Base-by-base conservation (phyloP, 1,284 basidiomycete species). In the Earliella scabrosa region DNA sequence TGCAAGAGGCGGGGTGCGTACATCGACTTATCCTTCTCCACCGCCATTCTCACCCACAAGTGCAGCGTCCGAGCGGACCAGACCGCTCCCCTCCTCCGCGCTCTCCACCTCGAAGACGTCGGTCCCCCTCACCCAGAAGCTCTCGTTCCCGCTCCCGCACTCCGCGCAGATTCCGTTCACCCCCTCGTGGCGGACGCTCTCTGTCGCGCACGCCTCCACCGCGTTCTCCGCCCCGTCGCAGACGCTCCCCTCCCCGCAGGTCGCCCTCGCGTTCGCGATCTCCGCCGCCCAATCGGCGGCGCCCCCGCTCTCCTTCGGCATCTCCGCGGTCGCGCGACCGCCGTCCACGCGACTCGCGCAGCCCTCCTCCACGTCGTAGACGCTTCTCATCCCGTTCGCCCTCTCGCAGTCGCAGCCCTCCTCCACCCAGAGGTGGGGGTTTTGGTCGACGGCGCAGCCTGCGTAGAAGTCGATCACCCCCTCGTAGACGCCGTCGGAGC, bases 321-420 rank as follows among this genome's bases (percentile, higher is more conserved):
- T 76, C 80, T 6, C 74, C 79, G 45, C 75, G 73, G 29, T 71
- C 74, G 5, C 68, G 72, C 18, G 55, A 74, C 40, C 63, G 76
- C 34, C 72, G 73, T 34, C 62, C 62, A 13, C 70, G 79, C 36
- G 76, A 76, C 52, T 85, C 82, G 54, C 80, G 82, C 20, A 85
- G 83, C 65, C 86, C 87, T 0, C 85, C 84, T 27, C 70, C 78
- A 2, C 77, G 84, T 7, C 75, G 82, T 36, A 78, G 84, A 45
- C 78, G 83, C 27, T 60, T 77, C 9, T 82, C 84, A 16, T 76
- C 76, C 1, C 70, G 72, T 23, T 66, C 74, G 2, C 73, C 68
- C 4, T 71, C 70, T 2, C 71, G 67, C 32, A 68, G 69, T n/a
- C 64, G 69, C 23, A 63, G 68, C 43, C 58, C 64, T 35, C 60